Evolutionary conservation across 345 rosid species (phyloP), one percentile per base, ranked within the genome.

Genomic region (Salix viminalis): DNA sequence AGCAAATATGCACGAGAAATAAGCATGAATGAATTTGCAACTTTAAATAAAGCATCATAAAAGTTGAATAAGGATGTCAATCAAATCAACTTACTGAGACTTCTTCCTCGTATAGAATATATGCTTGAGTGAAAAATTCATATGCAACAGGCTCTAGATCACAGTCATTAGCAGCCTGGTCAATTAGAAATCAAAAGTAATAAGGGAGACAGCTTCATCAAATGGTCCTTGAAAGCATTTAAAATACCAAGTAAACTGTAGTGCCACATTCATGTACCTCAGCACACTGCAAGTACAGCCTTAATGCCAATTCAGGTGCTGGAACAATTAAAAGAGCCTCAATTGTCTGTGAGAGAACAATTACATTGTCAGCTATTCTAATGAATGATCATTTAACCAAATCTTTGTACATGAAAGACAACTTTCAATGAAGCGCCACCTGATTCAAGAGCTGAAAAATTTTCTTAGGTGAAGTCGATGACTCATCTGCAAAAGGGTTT

Each of bases 61-160:
- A 42, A 11, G 21, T 23, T 28, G 23, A 44, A 44, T 26, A 36
- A 66, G 24, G 37, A 72, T 60, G 23, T 23, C 19, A 83, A 48
- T 30, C 15, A 11, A 30, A 74, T 41, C 71, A 86, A 88, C 99
- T 90, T 80, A 96, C 98, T 64, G 97, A 94, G 65, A 96, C 87
- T 79, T 96, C 97, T 90, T 96, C 99, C 86, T 96, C 99, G 72
- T 96, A 94, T 52, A 96, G 85, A 79, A 96, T 94, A 79, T 91
- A 96, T n/a, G 99, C 99, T 79, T 96, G 99, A 4, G 99, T 96
- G 85, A 96, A 96, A 87, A 96, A 94, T 80, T 96, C 99, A 69
- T 94, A 96, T 0, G 99, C 98, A 78, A 94, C 92, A 10, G 98
- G 99, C 79, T 96, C 99, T 81, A 92, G 85, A 62, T 92, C 94